Base-by-base conservation (phyloP, 2,329 filamentous ascomycete species). In the Sporothrix brunneoviolacea region DNA sequence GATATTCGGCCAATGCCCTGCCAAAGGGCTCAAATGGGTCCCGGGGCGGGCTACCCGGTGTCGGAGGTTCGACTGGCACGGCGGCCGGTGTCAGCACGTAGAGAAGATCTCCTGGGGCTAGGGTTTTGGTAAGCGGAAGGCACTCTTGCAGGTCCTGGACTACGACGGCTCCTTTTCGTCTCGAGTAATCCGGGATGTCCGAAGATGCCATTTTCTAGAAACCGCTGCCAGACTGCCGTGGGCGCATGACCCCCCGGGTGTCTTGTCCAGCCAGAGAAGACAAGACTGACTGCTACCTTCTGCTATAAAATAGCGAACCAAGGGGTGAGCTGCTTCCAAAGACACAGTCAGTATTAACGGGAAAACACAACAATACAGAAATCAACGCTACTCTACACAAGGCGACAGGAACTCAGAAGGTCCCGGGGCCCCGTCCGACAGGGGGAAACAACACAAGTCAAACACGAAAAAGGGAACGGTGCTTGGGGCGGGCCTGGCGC, bases 21-120 rank as follows among this genome's bases (percentile, higher is more conserved):
- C 86, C 86, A 16, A 91, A 70, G 13, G 77, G 74, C 64, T 90
- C 85, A 60, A 90, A 90, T 0, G 86, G 86, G 61, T 91, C 86
- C 38, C 50, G 54, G 4, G 57, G 33, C n/a, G 40, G 55, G 59
- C 67, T 72, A 39, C 65, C 65, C 13, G 53, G 71, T 69, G 39
- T 65, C 60, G 39, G 68, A 58, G 56, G 66, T 57, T 66, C 69
- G 55, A 68, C 61, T 41, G 72, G 77, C 19, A 72, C 62, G 30
- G 78, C 73, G 22, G 76, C 73, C 2, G 81, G 80, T 6, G 82
- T 82, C 30, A 84, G 64, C 41, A 83, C 74, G 45, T 86, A 68
- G n/a, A 84, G 67, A n/a, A 77, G 63, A 56, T 80, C 76, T 48
- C 71, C 69, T 41, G 75, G 68, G 35, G 59, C 61, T 22, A 81